These are phyloP conservation scores for Lepidium aucheri DNA, from an alignment of 345 rosid genomes.

Conservation along the genomic window DNA sequence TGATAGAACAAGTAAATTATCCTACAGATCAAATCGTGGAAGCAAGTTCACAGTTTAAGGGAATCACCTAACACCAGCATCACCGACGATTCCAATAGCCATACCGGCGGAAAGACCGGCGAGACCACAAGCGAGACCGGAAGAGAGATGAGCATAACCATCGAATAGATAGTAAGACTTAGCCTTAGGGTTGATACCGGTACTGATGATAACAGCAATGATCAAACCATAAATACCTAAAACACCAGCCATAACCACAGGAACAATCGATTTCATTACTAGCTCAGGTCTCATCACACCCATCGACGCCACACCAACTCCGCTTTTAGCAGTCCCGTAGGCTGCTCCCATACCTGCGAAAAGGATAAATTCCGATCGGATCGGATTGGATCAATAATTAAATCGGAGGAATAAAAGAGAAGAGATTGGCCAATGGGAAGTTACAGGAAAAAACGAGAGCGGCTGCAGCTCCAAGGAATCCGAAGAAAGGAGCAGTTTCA, in stretches of 20 bases:
- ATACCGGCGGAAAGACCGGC: slow-evolving; percentile 35
- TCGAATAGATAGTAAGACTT: slow-evolving; percentile 73
- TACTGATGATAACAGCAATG: slow-evolving; percentile 76
- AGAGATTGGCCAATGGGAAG: background rate
- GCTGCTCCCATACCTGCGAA: slow-evolving; percentile 74
- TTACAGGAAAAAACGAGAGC: slow-evolving; percentile 87
- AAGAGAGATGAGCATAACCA: slow-evolving; percentile 72
- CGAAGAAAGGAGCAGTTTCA: slow-evolving; percentile 83
- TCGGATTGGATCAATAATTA: background rate
- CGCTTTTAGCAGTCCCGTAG: slow-evolving; percentile 78
- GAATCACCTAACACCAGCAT: slow-evolving; percentile 31
- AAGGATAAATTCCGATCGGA: background rate
- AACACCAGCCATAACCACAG: slow-evolving; percentile 87
- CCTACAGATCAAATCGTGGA: background rate
- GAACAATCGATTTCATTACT: slow-evolving; percentile 81
- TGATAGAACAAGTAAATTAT: background rate
- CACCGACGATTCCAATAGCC: slow-evolving; percentile 39
- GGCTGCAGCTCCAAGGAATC: slow-evolving; percentile 86
- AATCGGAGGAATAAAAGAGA: background rate
- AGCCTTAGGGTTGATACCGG: slow-evolving; percentile 80
- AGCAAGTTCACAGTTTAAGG: background rate
- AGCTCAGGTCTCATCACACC: slow-evolving; percentile 92
- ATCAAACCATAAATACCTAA: slow-evolving; percentile 77
- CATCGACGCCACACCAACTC: slow-evolving; percentile 82
- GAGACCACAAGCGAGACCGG: slow-evolving; percentile 45